A percentile compares a stretch with the other conserved stretches of the same genome.
These are phyloP conservation scores for Irpex sp. DNA, from an alignment of 1,284 basidiomycete genomes.

Conservation along the genomic window DNA sequence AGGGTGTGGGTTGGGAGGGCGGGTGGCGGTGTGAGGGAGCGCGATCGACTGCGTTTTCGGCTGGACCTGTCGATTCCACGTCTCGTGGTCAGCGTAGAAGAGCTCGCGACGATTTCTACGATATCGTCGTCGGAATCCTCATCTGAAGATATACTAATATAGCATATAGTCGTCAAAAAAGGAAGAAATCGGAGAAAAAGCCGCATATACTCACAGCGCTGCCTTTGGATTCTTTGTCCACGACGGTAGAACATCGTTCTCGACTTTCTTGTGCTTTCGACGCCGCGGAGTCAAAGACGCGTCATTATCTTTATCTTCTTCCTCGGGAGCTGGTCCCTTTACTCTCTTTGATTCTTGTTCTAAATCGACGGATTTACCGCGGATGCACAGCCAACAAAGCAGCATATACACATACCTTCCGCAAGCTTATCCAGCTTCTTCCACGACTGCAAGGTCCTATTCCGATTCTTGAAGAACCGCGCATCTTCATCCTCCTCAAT, in stretches of 20 bases:
- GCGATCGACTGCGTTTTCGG: slow-evolving; percentile 52
- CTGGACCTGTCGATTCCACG: slow-evolving; percentile 29
- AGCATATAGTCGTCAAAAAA: slow-evolving; percentile 7
- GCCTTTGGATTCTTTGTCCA: slow-evolving; percentile 24
- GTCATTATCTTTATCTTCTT: slow-evolving; percentile 23
- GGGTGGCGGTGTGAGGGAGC: slow-evolving; percentile 73
- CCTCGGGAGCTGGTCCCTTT: slow-evolving; percentile 15
- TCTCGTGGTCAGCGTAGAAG: neutral
- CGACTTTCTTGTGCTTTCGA: slow-evolving; percentile 28
- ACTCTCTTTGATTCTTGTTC: slow-evolving; percentile 16
- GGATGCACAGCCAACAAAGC: neutral
- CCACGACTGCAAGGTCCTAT: slow-evolving; percentile 53
- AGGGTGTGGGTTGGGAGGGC: slow-evolving; percentile 47
- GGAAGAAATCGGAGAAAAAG: neutral
- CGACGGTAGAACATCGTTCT: slow-evolving; percentile 16
- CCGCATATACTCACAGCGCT: slow-evolving; percentile 19
- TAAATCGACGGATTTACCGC: neutral
- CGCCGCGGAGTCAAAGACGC: slow-evolving; percentile 32
- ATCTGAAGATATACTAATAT: slow-evolving; percentile 38
- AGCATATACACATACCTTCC: slow-evolving; percentile 38
- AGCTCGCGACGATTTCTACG: slow-evolving; percentile 14
- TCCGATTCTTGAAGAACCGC: slow-evolving; percentile 60
- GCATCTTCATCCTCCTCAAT: slow-evolving; percentile 52
- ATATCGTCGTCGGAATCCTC: slow-evolving; percentile 40
- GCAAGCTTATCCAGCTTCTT: slow-evolving; percentile 48